phyloP scores from a whole-genome alignment of 345 rosid species.

The Luvunga scandens region DNA sequence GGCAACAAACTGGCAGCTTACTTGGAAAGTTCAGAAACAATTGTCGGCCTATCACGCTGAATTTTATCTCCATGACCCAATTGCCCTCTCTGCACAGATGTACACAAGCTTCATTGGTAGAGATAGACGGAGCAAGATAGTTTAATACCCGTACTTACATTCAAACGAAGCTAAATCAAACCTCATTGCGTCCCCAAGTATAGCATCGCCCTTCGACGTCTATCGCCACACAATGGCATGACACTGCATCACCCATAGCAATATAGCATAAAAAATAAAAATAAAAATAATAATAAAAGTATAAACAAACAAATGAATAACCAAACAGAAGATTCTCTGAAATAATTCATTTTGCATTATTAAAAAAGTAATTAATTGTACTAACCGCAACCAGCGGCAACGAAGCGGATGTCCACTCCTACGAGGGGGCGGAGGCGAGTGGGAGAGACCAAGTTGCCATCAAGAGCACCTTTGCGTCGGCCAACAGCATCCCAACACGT shows the following conservation, averaged over 20 bases:
- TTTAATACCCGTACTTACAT: background rate
- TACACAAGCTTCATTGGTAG: conserved; percentile 21
- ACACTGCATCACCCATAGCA: conserved; percentile 43
- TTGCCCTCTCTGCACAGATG: conserved; percentile 79
- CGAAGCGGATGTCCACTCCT: conserved; percentile 68
- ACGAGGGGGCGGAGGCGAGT: conserved; percentile 91
- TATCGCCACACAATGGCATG: conserved; percentile 97
- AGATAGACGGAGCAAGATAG: conserved; percentile 2
- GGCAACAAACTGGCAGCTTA: conserved; percentile 27
- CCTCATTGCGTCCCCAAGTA: conserved; percentile 99
- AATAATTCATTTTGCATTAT: no score
- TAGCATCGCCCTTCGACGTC: conserved; percentile 95
- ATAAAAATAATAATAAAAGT: no score
- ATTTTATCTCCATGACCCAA: conserved; percentile 93
- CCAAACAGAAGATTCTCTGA: background rate
- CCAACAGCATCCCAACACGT: conserved; percentile 81
- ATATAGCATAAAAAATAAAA: conserved; percentile 3
- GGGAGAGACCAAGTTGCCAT: conserved; percentile 82
- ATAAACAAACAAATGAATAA: no score
- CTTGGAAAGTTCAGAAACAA: conserved; percentile 90
- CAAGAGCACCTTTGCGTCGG: conserved; percentile 54
- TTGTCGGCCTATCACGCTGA: conserved; percentile 89
- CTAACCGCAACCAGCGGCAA: conserved; percentile 85
- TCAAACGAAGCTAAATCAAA: conserved; percentile 19
- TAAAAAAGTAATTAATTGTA: background rate